Evolutionary conservation across 2,329 filamentous ascomycete species (phyloP).

Genomic region (Colletotrichum sidae): DNA sequence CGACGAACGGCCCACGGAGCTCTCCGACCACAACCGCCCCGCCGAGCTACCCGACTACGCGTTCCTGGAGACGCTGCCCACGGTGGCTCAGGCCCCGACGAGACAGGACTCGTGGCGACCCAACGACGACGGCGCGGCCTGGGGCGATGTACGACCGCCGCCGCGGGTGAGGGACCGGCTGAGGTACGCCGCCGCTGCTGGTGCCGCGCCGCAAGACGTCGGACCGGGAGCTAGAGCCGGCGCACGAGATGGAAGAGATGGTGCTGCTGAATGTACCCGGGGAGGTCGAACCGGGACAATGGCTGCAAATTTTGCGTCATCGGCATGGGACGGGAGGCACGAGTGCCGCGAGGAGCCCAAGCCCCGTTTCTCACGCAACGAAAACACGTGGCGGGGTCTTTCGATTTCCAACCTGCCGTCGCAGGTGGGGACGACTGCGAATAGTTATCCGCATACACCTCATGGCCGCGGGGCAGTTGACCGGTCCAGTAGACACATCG

Average conservation of each 20-base stretch:
- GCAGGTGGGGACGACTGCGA: no score
- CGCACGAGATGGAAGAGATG: no score
- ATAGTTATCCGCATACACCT: no score
- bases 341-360: not conserved
- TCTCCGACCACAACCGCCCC: conserved; percentile 12
- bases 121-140: conserved; percentile 13
- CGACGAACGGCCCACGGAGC: not conserved
- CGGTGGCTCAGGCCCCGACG: conserved; percentile 5
- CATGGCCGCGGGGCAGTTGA: no score
- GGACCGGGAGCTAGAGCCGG: not conserved
- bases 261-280: no score
- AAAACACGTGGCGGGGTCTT: no score
- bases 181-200: not conserved
- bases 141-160: conserved; percentile 5
- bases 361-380: no score
- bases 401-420: no score
- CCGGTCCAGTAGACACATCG: no score
- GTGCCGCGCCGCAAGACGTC: not conserved
- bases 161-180: not conserved
- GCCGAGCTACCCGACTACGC: conserved; percentile 3
- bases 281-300: no score
- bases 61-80: conserved; percentile 1
- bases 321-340: not conserved
- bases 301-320: not conserved
- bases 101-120: conserved; percentile 13